phyloP scores from a whole-genome alignment of 1,284 basidiomycete species.

The Marasmius sp. region DNA sequence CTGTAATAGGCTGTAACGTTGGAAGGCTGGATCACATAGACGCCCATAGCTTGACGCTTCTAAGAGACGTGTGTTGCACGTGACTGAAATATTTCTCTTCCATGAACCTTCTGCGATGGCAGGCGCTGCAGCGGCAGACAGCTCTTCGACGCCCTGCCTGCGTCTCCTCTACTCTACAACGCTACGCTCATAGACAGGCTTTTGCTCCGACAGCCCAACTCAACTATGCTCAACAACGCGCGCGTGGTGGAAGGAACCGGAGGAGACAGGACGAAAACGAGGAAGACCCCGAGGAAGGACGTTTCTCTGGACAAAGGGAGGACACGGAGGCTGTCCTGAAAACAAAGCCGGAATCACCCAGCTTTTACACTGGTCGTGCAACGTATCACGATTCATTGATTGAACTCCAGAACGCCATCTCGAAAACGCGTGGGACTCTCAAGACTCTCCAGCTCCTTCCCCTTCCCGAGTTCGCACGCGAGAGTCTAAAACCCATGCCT shows the following conservation, averaged over 20 bases:
- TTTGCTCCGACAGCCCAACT: constrained; percentile 34
- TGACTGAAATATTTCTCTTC: constrained; percentile 9
- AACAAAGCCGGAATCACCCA: constrained; percentile 56
- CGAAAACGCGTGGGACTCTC: constrained; percentile 58
- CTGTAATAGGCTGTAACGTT: neutral
- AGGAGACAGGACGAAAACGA: constrained; percentile 6
- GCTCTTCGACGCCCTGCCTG: constrained; percentile 15
- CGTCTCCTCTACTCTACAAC: constrained; percentile 16
- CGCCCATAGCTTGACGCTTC: neutral
- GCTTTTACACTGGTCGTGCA: constrained; percentile 88
- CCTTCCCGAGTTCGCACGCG: constrained; percentile 70
- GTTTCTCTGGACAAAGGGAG: neutral
- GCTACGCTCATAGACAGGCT: constrained; percentile 20
- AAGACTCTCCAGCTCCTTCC: constrained; percentile 73
- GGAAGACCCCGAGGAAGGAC: constrained; percentile 6
- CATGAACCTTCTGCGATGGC: constrained; percentile 30
- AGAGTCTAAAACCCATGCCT: constrained; percentile 56
- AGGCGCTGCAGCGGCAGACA: constrained; percentile 15
- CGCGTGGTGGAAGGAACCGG: constrained; percentile 6
- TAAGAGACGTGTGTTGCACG: constrained; percentile 21
- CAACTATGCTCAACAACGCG: constrained; percentile 8
- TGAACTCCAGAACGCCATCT: constrained; percentile 66
- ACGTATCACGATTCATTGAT: constrained; percentile 76
- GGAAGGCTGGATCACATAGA: neutral
- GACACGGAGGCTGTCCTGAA: constrained; percentile 8